These are phyloP conservation scores for Maudiozyma barnettii DNA, from an alignment of 805 yeast species.

Conservation along the genomic window DNA sequence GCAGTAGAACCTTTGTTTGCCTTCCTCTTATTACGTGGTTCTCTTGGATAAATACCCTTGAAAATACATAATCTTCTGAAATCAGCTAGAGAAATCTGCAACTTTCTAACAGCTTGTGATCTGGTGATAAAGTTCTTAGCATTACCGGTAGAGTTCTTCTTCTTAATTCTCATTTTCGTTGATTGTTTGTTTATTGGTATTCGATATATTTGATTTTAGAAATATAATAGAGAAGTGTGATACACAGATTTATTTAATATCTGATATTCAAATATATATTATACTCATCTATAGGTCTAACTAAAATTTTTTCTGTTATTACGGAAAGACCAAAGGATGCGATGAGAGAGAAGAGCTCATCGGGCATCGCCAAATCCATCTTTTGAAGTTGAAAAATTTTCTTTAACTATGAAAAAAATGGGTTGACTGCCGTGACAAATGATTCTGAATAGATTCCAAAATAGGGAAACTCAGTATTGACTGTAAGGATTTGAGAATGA, in stretches of 20 bases:
- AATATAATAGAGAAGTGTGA: no score
- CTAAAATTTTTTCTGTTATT: no score
- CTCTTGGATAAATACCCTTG: slow-evolving; percentile 96
- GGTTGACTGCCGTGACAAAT: no score
- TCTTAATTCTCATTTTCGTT: slow-evolving; percentile 53
- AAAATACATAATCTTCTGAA: slow-evolving; percentile 94
- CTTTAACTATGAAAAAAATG: not conserved
- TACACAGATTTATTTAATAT: no score
- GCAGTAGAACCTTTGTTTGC: slow-evolving; percentile 98
- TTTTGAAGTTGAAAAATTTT: not conserved
- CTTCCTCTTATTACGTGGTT: slow-evolving; percentile 89
- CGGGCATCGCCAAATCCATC: not conserved
- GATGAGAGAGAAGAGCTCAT: no score
- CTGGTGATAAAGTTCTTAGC: slow-evolving; percentile 90
- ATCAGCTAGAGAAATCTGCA: slow-evolving; percentile 91
- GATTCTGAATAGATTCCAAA: no score
- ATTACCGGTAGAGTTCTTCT: slow-evolving; percentile 77
- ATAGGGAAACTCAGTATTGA: no score
- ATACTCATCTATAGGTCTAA: no score
- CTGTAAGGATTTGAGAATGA: no score
- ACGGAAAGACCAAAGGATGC: no score
- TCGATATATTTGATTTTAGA: not conserved
- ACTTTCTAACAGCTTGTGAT: slow-evolving; percentile 84
- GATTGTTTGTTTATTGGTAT: not conserved
- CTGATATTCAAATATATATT: no score